Evolutionary conservation across 148 eudicot species (phyloP).

Genomic region (Rhododendron williamsianum): DNA sequence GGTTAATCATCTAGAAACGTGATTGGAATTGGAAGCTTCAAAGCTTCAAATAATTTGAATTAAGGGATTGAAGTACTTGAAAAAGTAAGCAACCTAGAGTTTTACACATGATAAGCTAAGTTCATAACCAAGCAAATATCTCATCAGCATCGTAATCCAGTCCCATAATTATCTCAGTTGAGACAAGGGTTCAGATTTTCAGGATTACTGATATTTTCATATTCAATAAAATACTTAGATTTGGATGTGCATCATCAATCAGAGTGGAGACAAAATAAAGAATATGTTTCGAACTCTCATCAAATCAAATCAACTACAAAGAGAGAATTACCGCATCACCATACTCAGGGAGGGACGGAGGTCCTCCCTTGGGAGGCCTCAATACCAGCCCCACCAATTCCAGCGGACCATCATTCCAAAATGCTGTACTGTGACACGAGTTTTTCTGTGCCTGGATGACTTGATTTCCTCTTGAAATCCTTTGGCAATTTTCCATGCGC

Average conservation of each 20-base stretch:
- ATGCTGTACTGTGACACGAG: slow-evolving; percentile 20
- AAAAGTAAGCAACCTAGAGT: neutral
- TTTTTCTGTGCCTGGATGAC: slow-evolving; percentile 21
- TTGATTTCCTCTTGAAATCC: slow-evolving; percentile 20
- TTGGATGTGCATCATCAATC: neutral
- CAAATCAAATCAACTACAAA: neutral
- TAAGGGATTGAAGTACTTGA: neutral
- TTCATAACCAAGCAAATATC: neutral
- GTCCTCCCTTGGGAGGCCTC: slow-evolving; percentile 80
- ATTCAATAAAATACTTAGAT: neutral
- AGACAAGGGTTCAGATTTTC: neutral
- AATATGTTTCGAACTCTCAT: neutral
- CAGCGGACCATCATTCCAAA: slow-evolving; percentile 60
- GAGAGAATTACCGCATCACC: slow-evolving; percentile 62
- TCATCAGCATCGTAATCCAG: neutral
- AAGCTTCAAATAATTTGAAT: neutral
- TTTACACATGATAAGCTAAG: neutral
- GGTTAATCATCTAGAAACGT: neutral
- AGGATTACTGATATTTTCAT: neutral
- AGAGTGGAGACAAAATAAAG: neutral
- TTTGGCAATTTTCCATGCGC: slow-evolving; percentile 37
- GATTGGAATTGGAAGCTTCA: neutral
- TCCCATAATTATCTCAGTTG: neutral
- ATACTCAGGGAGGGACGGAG: slow-evolving; percentile 81
- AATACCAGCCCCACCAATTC: slow-evolving; percentile 69